Evolutionary conservation across 75 land plant genomes (phyloP), one percentile per base, ranked within the genome.

Genomic region (Pinus albicaulis): DNA sequence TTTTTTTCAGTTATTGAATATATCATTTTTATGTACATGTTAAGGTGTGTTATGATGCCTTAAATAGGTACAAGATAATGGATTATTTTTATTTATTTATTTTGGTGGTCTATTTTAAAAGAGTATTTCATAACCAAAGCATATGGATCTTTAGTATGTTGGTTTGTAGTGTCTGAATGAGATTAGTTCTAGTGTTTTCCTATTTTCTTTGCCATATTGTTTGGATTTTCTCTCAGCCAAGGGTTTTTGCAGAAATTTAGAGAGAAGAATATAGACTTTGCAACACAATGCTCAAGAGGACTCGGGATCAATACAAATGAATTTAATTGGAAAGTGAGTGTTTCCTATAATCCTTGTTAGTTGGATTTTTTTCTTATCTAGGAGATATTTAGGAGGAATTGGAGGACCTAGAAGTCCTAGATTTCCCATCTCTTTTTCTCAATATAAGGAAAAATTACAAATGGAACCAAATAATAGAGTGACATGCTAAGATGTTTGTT

Each of bases 381-480:
- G 98, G 76, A 76, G 98, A 65, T 91, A 93, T 31, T 85, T 88
- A 36, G 99, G 98, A 31, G 98, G 98, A 15, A 80, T 92, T 76
- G 95, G 92, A 59, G 92, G 96, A 3, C 98, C 98, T 28, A 98
- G 99, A 3, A 98, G 99, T 55, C 93, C 95, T 75, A 95, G 98
- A 0, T 89, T 87, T 55, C 99, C 99, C n/a, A 85, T 96, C 16
- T 84, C 82, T 16, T 88, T 96, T 78, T 98, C 98, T 66, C 95
- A 96, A 76, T 96, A 98, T 13, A 96, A 87, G 69, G 99, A 98
- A 23, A 96, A 96, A 85, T 96, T 96, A 66, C 98, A 94, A 77
- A 96, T 96, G 99, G 99, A 96, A 83, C 99, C 98, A 12, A 96
- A 94, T 77, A 96, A 98, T 26, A 98, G 99, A 26, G 98, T 96